phyloP scores from a whole-genome alignment of 495 filamentous ascomycete species.

The Podospora bellae-mahoneyi region DNA sequence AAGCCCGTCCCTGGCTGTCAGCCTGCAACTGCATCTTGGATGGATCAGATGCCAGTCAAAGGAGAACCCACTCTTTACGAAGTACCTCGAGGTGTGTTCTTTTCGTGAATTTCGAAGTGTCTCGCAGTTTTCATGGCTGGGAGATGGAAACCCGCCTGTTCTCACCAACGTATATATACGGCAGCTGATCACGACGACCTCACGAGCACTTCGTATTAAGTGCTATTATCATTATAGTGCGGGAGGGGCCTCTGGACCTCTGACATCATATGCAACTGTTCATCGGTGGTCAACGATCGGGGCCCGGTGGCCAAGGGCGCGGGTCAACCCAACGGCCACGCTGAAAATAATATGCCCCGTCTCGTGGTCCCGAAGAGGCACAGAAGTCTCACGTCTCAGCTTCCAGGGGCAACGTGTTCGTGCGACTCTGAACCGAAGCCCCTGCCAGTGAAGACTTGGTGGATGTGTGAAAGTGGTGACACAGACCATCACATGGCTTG shows the following conservation, averaged over 20 bases:
- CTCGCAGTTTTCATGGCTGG: not conserved
- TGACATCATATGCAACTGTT: conserved; percentile 1
- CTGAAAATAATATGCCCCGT: conserved; percentile 2
- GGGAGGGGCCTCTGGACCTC: not conserved
- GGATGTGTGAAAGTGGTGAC: not conserved
- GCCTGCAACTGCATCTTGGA: not conserved
- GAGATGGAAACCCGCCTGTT: not conserved
- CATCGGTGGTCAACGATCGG: not conserved
- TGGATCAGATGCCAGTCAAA: not conserved
- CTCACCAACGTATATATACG: not conserved
- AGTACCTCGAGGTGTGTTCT: not conserved
- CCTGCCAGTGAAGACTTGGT: not conserved
- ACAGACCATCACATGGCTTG: not conserved
- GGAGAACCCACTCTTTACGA: not conserved
- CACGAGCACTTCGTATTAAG: not conserved
- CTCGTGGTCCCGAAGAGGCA: conserved; percentile 1
- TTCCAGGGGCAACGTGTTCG: not conserved
- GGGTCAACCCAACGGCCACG: not conserved
- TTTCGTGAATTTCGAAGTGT: not conserved
- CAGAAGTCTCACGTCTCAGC: conserved; percentile 4
- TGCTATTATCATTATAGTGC: not conserved
- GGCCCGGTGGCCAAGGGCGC: not conserved
- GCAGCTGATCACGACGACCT: too few species aligned
- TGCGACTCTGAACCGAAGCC: not conserved
- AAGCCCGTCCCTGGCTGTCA: not conserved